Evolutionary conservation across 83 land plant genomes (phyloP), one percentile per base, ranked within the genome.

Genomic region (Picea abies): DNA sequence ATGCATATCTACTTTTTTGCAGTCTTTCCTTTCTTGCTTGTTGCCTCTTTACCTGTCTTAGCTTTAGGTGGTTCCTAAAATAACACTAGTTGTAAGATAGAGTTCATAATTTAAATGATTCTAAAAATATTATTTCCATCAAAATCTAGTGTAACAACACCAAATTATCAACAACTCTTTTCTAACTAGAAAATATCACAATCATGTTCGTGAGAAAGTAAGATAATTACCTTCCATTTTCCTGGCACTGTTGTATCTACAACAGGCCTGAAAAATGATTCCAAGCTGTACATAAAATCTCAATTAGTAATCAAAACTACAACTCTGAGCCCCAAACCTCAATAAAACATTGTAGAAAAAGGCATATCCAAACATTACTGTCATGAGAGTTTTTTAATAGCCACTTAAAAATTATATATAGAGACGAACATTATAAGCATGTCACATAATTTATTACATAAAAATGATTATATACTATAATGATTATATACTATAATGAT

Each of bases 191-290:
- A 52, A 58, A 58, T 58, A 58, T 58, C 16, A 58, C 4, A 58
- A 58, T 4, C 60, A 15, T 58, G 60, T 58, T 58, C 60, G 15
- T 20, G 39, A 39, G n/a, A 3, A 70, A 70, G 22, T 44, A 37
- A 35, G 75, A 70, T 70, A 15, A 11, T 68, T 84, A 95, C 97
- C 95, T 95, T 95, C 69, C 95, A 79, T 67, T 93, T 95, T 47
- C 65, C 65, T 26, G 94, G 89, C 22, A 79, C 76, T 22, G 97
- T 68, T 58, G 86, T 49, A 47, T 15, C 73, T 58, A 82, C 81
- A 77, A 44, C 90, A 76, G 95, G 97, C 84, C 90, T 93, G 79
- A 93, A 95, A 68, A 95, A 95, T 60, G 97, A 95, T 60, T 95
- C 97, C 79, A 93, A 78, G 63, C 94, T 93, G 89, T 61, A 22